Conservation (phyloP, 495 filamentous ascomycete species). For the Pyronema omphalodes region DNA sequence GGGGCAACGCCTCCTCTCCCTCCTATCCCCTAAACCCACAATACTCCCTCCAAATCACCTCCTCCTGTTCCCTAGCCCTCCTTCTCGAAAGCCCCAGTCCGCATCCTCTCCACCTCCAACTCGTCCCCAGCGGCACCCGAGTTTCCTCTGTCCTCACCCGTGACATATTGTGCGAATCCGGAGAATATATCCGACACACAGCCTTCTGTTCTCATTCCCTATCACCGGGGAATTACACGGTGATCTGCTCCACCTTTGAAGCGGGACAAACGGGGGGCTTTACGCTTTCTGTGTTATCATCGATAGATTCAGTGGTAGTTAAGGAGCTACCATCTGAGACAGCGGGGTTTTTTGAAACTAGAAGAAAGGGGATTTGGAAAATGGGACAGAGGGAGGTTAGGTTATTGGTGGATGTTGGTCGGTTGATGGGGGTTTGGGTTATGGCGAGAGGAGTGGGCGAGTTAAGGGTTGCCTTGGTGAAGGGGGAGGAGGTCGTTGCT, state of each 20-base stretch:
- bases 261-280: conserved; percentile 57
- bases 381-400: conserved; percentile 16
- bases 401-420: conserved; percentile 12
- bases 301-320: conserved; percentile 31
- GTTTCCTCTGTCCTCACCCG: conserved; percentile 46
- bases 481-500: conserved; percentile 2
- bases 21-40: conserved; percentile 73
- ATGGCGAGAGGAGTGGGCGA: conserved; percentile 44
- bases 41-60: conserved; percentile 42
- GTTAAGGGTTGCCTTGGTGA: conserved; percentile 30
- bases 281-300: conserved; percentile 39
- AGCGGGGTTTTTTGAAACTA: conserved; percentile 14
- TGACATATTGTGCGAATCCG: conserved; percentile 61
- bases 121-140: conserved; percentile 56
- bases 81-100: conserved; percentile 45
- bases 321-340: conserved; percentile 35
- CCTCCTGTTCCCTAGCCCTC: conserved; percentile 30
- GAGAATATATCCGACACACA: conserved; percentile 67
- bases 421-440: conserved; percentile 26
- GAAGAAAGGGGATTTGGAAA: conserved; percentile 13
- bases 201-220: conserved; percentile 38
- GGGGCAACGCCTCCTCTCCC: conserved; percentile 60
- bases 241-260: conserved; percentile 79
- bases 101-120: conserved; percentile 62
- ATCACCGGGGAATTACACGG: conserved; percentile 54